Evolutionary conservation across 1,139 yeast genomes (phyloP).

Genomic region (Hansenula lynferdii): DNA sequence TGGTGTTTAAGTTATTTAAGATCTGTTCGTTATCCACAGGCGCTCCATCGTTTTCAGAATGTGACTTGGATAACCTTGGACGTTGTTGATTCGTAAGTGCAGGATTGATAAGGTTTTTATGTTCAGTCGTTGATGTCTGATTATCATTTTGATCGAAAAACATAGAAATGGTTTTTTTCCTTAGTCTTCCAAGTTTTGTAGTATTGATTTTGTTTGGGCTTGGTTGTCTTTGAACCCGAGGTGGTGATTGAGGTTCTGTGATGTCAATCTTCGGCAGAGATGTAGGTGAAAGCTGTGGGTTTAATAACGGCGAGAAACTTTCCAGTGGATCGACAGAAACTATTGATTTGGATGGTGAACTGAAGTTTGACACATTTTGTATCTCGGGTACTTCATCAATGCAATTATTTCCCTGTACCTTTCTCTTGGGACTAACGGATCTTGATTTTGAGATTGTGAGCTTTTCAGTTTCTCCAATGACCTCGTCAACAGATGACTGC

Average conservation of each 20-base stretch:
- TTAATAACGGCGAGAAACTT: neutral
- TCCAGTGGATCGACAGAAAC: conserved; percentile 4
- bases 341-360: conserved; percentile 15
- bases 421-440: neutral
- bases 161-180: conserved; percentile 14
- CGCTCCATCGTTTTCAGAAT: conserved; percentile 1
- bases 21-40: no score
- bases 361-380: conserved; percentile 11
- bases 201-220: neutral
- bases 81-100: no score
- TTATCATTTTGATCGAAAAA: conserved; percentile 12
- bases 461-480: neutral
- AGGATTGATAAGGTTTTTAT: no score
- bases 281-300: neutral
- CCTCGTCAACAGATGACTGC: neutral
- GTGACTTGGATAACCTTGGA: conserved; percentile 1
- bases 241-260: conserved; percentile 2
- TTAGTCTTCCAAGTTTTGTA: conserved; percentile 11
- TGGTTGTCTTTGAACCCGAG: neutral
- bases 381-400: conserved; percentile 10
- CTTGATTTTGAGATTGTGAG: neutral
- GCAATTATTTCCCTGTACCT: no score
- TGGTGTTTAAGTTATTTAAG: no score
- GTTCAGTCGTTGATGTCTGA: no score
- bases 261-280: conserved; percentile 1